Base-by-base conservation (phyloP, 2,329 filamentous ascomycete genomes). In the Sporothrix globosa region DNA sequence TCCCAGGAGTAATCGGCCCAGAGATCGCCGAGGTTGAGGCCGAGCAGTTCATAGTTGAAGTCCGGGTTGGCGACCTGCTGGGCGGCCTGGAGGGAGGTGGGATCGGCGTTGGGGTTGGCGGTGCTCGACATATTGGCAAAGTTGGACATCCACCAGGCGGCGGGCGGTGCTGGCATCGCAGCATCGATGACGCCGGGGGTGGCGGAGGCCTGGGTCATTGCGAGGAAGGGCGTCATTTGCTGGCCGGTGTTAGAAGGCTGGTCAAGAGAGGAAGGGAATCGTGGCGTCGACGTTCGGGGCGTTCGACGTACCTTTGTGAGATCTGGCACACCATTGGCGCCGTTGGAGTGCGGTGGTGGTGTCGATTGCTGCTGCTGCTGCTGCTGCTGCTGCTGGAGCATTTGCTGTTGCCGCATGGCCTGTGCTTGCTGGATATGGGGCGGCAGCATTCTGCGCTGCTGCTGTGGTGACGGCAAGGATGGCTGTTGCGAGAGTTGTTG, bases 81-180 rank as follows among this genome's bases (percentile, higher is more conserved):
- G 2, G 58, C 30, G 1, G 71, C 48, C 53, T 68, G 73, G 48
- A 72, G 19, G 14, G 56, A n/a, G 2, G 71, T 58, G 21, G 72
- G 67, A 6, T 72, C 72, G 27, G 67, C 69, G 50, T 69, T 72
- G 10, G 71, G 44, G 34, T 74, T 73, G 44, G 70, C 73, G 17
- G 70, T 71, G 70, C 61, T 73, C 27, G 70, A 46, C 71, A 73
- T 74, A 50, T 73, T 74, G 63, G 73, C 73, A 70, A 74, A 74
- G 41, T 74, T 74, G 44, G 72, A 70, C 71, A 76, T 69, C 76
- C 76, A 77, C 76, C 76, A 77, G 39, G 74, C 74, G 6, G 75
- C 73, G 14, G 73, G 72, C 7, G 75, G 70, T 2, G 72, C 61
- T 0, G 69, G 65, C 19, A 61, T 58, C 39, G 10, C 68, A 9